Base-by-base conservation (phyloP, 2,329 filamentous ascomycete species). In the Cercospora sojina region DNA sequence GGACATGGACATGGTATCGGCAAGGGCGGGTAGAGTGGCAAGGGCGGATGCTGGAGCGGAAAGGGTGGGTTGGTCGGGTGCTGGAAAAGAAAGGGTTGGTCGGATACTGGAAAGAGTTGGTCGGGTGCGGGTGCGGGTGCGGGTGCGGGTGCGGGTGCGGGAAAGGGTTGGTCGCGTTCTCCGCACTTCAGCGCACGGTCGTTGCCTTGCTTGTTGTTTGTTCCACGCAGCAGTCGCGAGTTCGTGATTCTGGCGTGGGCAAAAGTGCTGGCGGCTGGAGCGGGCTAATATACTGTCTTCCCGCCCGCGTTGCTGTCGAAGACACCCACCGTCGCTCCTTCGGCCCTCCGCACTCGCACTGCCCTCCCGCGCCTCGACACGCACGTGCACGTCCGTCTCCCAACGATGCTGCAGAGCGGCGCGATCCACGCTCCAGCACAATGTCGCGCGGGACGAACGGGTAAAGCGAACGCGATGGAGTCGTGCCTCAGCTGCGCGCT, bases 1-100 rank as follows among this genome's bases (percentile, higher is more conserved):
- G 16, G 59, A 65, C 67, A 65, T 62, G 16, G 59, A 65, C 67
- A 65, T 62, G 63, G 61, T 63, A 51, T 61, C 53, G 64, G 64
- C 10, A 55, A 27, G 4, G 56, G 60, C 67, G 67, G 61, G 59
- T 69, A 65, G 66, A 56, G 38, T 47, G 63, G 66, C 16, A 53
- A 62, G 10, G 59, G 43, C 58, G 59, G 58, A 29, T 27, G 38
- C n/a, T n/a, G n/a, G n/a, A n/a, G n/a, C n/a, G n/a, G n/a, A n/a
- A n/a, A n/a, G n/a, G n/a, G n/a, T n/a, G n/a, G n/a, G n/a, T n/a
- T n/a, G n/a, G n/a, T n/a, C n/a, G n/a, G n/a, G n/a, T n/a, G n/a
- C n/a, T n/a, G n/a, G n/a, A n/a, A n/a, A n/a, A n/a, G n/a, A n/a
- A n/a, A n/a, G n/a, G n/a, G n/a, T n/a, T n/a, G n/a, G n/a, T n/a